These are phyloP conservation scores for Hortaea sp. DNA, from an alignment of 2,329 filamentous ascomycete species.

Conservation along the genomic window DNA sequence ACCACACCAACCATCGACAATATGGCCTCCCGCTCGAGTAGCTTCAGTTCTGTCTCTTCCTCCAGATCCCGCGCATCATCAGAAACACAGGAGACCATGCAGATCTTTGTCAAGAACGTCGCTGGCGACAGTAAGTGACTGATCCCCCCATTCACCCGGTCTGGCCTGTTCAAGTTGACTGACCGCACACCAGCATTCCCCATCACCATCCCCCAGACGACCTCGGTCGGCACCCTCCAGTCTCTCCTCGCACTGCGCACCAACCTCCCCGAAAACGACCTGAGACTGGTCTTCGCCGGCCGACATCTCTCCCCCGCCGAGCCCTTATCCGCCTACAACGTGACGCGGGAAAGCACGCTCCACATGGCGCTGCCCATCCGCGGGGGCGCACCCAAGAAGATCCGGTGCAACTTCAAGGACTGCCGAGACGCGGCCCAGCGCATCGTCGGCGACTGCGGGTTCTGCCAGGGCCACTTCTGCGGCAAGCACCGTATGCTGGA, in stretches of 20 bases:
- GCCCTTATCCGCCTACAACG: constrained; percentile 38
- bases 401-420: constrained; percentile 78
- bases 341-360: constrained; percentile 41
- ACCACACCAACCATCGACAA: background rate
- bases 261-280: constrained; percentile 39
- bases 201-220: constrained; percentile 43
- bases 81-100: constrained; percentile 44
- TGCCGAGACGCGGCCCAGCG: constrained; percentile 82
- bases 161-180: constrained; percentile 13
- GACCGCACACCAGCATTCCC: constrained; percentile 39
- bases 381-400: constrained; percentile 58
- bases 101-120: constrained; percentile 52
- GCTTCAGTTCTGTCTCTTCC: constrained; percentile 33
- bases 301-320: constrained; percentile 41
- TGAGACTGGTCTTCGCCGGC: constrained; percentile 49
- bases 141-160: constrained; percentile 1
- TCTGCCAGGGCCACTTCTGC: constrained; percentile 90
- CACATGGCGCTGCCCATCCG: constrained; percentile 49
- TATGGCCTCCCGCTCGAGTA: constrained; percentile 31
- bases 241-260: constrained; percentile 49
- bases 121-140: constrained; percentile 45
- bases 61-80: constrained; percentile 25
- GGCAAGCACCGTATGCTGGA: constrained; percentile 89
- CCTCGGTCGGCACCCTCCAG: constrained; percentile 45
- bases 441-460: constrained; percentile 92